Conservation (phyloP, 1,139 yeast species). For the Sugiyamaella novakii region DNA sequence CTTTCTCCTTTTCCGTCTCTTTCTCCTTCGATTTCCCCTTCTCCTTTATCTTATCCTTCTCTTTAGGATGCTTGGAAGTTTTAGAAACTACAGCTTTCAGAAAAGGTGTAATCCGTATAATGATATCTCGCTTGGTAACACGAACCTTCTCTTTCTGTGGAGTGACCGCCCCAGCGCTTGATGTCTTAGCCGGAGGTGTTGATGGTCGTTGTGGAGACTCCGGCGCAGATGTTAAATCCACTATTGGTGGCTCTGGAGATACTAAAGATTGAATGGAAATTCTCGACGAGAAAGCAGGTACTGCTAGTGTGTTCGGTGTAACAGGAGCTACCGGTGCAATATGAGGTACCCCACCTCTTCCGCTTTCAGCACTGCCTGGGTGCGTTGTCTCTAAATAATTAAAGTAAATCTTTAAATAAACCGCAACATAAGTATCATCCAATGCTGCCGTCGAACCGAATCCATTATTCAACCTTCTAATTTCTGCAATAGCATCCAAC, state of each 20-base stretch:
- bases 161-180: slow-evolving; percentile 17
- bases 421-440: slow-evolving; percentile 71
- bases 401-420: slow-evolving; percentile 55
- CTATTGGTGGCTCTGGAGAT: slow-evolving; percentile 11
- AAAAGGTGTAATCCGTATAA: slow-evolving; percentile 41
- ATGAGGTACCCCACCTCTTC: neutral
- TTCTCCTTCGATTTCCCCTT: slow-evolving; percentile 2
- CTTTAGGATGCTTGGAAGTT: slow-evolving; percentile 6
- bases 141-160: slow-evolving; percentile 31
- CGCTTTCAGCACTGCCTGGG: neutral
- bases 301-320: slow-evolving; percentile 8
- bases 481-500: slow-evolving; percentile 59
- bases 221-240: slow-evolving; percentile 16
- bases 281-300: slow-evolving; percentile 22
- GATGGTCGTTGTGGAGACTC: slow-evolving; percentile 24
- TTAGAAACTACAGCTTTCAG: slow-evolving; percentile 32
- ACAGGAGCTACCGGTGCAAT: slow-evolving; percentile 13
- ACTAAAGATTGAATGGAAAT: slow-evolving; percentile 32
- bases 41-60: slow-evolving; percentile 3
- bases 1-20: slow-evolving; percentile 4
- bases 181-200: slow-evolving; percentile 19
- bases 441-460: slow-evolving; percentile 77
- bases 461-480: slow-evolving; percentile 75
- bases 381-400: slow-evolving; percentile 9
- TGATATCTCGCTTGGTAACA: slow-evolving; percentile 44